Conservation (phyloP, 352 stramenopile genomes). For the Phytophthora multivora region DNA sequence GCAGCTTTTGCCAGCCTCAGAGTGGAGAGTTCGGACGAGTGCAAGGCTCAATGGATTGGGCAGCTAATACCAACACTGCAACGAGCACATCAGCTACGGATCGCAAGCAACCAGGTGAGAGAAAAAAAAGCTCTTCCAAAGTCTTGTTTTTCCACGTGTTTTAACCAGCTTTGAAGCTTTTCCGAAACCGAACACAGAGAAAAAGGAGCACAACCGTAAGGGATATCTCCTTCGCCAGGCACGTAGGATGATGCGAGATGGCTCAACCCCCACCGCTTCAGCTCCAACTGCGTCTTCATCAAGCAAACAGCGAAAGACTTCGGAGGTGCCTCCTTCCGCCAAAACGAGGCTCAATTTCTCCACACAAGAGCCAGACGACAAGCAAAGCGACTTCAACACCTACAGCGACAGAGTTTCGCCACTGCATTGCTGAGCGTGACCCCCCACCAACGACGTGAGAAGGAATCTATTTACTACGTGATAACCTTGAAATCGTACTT, state of each 20-base stretch:
- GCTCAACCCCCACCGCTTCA: background rate
- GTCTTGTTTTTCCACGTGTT: background rate
- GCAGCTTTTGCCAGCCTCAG: slow-evolving; percentile 8
- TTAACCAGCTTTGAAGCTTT: slow-evolving; percentile 4
- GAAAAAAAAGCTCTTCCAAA: background rate
- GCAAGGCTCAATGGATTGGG: slow-evolving; percentile 25
- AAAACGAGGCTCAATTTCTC: slow-evolving; percentile 18
- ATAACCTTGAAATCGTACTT: slow-evolving; percentile 11
- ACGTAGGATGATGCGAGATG: slow-evolving; percentile 50
- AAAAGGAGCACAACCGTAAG: slow-evolving; percentile 82
- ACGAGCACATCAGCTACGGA: background rate
- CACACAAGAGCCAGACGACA: slow-evolving; percentile 7
- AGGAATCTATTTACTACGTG: slow-evolving; percentile 31
- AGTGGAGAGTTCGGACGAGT: slow-evolving; percentile 20
- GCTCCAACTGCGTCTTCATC: background rate
- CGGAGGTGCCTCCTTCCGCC: background rate
- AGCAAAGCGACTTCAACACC: slow-evolving; percentile 5
- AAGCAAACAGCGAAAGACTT: slow-evolving; percentile 12
- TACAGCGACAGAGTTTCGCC: slow-evolving; percentile 13
- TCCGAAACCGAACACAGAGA: slow-evolving; percentile 25
- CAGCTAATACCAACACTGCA: background rate
- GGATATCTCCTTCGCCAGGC: slow-evolving; percentile 69
- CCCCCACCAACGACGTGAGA: slow-evolving; percentile 18
- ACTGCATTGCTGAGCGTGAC: slow-evolving; percentile 18
- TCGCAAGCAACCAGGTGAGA: slow-evolving; percentile 32